Evolutionary conservation across 768 basidiomycete species (phyloP).

Genomic region (Tricholoma saponaceum): DNA sequence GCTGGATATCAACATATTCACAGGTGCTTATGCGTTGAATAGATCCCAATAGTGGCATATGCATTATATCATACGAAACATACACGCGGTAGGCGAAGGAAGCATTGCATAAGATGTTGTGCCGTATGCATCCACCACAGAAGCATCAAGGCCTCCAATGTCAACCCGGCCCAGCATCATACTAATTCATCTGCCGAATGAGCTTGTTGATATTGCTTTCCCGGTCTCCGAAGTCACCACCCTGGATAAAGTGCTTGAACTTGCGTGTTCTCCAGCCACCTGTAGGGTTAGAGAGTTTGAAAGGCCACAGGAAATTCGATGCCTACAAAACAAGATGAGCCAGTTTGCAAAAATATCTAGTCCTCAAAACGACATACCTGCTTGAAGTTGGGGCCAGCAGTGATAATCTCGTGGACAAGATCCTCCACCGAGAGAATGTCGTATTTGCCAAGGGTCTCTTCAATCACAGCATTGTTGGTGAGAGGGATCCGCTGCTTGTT

Average conservation of each 20-base stretch:
- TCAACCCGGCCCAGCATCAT: conserved; percentile 10
- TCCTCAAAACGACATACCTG: conserved; percentile 52
- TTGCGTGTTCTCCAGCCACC: conserved; percentile 98
- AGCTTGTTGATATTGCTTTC: conserved; percentile 97
- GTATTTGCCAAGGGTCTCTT: conserved; percentile 84
- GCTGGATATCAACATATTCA: too few species aligned
- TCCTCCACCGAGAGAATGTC: conserved; percentile 98
- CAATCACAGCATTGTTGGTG: conserved; percentile 90
- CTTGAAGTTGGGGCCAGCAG: conserved; percentile 98
- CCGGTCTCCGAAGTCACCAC: conserved; percentile 97
- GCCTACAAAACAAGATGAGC: conserved; percentile 39
- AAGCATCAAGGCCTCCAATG: conserved; percentile 1
- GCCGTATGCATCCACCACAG: conserved; percentile 9
- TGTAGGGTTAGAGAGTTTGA: conserved; percentile 99
- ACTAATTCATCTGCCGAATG: conserved; percentile 89
- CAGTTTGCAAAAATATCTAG: not conserved
- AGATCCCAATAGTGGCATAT: conserved; percentile 3
- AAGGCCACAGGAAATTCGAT: conserved; percentile 98
- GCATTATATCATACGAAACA: conserved; percentile 16
- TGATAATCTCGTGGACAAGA: conserved; percentile 94
- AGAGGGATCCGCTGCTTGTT: conserved; percentile 97
- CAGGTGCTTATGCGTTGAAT: too few species aligned
- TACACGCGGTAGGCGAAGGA: conserved; percentile 4
- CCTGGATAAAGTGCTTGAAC: conserved; percentile 95
- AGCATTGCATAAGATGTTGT: conserved; percentile 11